Evolutionary conservation across 2,329 filamentous ascomycete species (phyloP), one percentile per base, ranked within the genome.

Genomic region (Aspergillus sp.): DNA sequence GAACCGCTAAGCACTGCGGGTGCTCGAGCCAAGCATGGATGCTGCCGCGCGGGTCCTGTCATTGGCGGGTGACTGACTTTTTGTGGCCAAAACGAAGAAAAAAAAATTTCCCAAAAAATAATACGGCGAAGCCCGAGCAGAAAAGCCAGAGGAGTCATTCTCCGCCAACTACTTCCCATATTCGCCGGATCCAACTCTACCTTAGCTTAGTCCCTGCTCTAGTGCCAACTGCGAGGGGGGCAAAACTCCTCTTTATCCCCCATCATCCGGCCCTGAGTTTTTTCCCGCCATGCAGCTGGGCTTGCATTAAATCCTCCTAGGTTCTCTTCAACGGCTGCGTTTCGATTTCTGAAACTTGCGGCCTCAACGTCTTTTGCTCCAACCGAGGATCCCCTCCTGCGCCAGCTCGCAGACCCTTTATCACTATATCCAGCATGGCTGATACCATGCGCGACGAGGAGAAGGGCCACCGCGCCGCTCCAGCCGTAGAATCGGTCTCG

Each of bases 1-100:
- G 36, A 15, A 30, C 21, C 10, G 41, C 53, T 55, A 55, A 55
- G 53, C 53, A 55, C 30, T 55, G 53, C 41, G 41, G 47, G 47
- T 25, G 30, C 25, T 17, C 12, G 32, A 28, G 38, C 39, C 19
- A 55, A 55, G 53, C 25, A 43, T 47, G 47, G 47, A 50, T 50
- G 47, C 25, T 50, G 25, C 47, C 47, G 47, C 23, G 47, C 47
- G 47, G 47, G 28, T 28, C 47, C 47, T 50, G 47, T 55, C 39
- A 47, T 43, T 55, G 53, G 53, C 23, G 41, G 25, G 32, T 36
- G 32, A 21, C 28, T 30, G 17, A 30, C 32, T 25, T 28, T 19
- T 39, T 15, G 51, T 39, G 32, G 51, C 36, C 51, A 53, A 41
- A 32, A 43, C 1, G 17, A 25, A 25, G 25, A 53, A 41, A 53